Conservation (phyloP, 2,329 filamentous ascomycete species). For the Aspergillus piperis region DNA sequence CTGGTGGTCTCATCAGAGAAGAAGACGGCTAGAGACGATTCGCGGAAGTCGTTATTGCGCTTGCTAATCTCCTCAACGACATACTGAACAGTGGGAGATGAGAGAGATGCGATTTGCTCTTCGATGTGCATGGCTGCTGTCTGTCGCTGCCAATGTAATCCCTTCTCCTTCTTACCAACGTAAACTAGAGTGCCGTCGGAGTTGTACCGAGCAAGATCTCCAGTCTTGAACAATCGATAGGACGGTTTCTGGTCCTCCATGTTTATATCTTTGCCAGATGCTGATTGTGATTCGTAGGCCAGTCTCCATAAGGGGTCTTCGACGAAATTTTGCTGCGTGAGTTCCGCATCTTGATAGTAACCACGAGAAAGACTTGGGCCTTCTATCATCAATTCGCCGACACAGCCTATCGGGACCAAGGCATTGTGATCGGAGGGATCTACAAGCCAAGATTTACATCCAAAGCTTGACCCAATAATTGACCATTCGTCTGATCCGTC, state of each 20-base stretch:
- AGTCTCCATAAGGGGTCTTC: constrained; percentile 34
- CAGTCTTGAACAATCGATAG: constrained; percentile 37
- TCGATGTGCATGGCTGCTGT: constrained; percentile 16
- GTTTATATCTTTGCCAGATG: constrained; percentile 24
- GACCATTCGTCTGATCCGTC: background rate
- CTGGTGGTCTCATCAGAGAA: constrained; percentile 15
- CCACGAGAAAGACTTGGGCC: constrained; percentile 57
- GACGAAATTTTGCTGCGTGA: constrained; percentile 56
- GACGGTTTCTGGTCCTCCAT: background rate
- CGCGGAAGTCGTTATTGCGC: background rate
- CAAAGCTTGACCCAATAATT: constrained; percentile 27
- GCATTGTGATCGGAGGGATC: constrained; percentile 28
- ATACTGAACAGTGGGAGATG: constrained; percentile 21
- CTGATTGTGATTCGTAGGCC: background rate
- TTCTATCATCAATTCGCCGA: constrained; percentile 28
- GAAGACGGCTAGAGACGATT: constrained; percentile 24
- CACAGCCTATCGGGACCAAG: constrained; percentile 39
- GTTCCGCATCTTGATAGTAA: constrained; percentile 57
- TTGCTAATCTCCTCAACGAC: constrained; percentile 21
- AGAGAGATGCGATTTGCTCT: constrained; percentile 14
- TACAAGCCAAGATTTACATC: constrained; percentile 38
- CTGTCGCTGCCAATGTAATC: constrained; percentile 1
- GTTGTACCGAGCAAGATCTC: constrained; percentile 42
- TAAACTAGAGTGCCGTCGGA: constrained; percentile 37
- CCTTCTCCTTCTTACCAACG: constrained; percentile 33